Evolutionary conservation across 202 grass and related monocot genomes (phyloP).

Genomic region (Alloteropsis angusta): DNA sequence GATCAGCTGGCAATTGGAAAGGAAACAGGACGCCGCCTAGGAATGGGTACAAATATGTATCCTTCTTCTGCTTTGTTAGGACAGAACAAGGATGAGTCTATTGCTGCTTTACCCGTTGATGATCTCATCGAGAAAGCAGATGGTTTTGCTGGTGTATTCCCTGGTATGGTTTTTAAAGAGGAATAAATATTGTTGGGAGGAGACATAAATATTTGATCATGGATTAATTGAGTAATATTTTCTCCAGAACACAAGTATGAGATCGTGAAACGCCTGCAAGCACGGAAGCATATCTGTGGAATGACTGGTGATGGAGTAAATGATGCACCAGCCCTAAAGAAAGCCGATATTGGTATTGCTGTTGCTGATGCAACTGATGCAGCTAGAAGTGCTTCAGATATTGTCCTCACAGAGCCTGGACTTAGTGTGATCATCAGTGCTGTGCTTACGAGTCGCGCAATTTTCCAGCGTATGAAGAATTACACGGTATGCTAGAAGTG

Average conservation of each 20-base stretch:
- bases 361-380: constrained; percentile 88
- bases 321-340: constrained; percentile 85
- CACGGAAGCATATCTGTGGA: constrained; percentile 84
- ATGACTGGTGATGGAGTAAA: constrained; percentile 97
- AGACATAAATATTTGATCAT: neutral
- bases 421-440: constrained; percentile 90
- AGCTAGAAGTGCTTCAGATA: constrained; percentile 83
- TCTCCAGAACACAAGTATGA: constrained; percentile 90
- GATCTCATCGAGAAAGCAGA: constrained; percentile 95
- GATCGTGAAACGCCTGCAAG: constrained; percentile 86
- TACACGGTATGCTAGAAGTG: constrained; percentile 44
- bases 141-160: constrained; percentile 90
- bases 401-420: constrained; percentile 89
- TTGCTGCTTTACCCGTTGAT: constrained; percentile 64
- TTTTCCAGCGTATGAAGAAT: constrained; percentile 95
- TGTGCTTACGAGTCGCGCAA: constrained; percentile 76
- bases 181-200: neutral
- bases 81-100: constrained; percentile 63
- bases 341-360: constrained; percentile 87
- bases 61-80: constrained; percentile 80
- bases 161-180: constrained; percentile 34
- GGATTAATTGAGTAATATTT: neutral
- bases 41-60: constrained; percentile 96
- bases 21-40: constrained; percentile 67
- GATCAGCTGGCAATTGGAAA: constrained; percentile 85